Evolutionary conservation across 352 stramenopile species (phyloP), one percentile per base, ranked within the genome.

Genomic region (Globisporangium recalcitrans): DNA sequence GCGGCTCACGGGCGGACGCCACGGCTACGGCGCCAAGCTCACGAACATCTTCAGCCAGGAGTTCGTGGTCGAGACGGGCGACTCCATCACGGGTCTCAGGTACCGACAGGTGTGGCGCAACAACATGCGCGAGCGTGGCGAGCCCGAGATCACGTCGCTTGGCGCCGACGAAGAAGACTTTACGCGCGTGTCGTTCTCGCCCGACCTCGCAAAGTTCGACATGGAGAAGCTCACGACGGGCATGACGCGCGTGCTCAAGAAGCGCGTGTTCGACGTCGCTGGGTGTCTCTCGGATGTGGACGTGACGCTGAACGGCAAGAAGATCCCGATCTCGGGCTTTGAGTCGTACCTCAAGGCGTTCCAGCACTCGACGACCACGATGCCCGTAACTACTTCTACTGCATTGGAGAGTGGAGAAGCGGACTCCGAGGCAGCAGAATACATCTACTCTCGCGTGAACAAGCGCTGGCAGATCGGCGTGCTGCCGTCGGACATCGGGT

Each of bases 1-100:
- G 66, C 98, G 98, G 74, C 96, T 98, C 26, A 99, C 97, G 0
- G 98, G 96, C 27, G 96, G 96, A 16, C 77, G 95, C 34, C 96
- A 98, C 68, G 96, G 95, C 54, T 98, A 98, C 70, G 95, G 95
- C 14, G 95, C 94, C 27, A 98, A 99, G 73, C 80, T 99, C 29
- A 98, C 98, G 22, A 99, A 99, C 74, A 99, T 99, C 70, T 99
- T 99, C 75, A 99, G 92, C 60, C 97, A 74, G 5, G 78, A 99
- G 68, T 99, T 99, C 76, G 82, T 96, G 22, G 95, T 99, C 16
- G 97, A 99, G 75, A 99, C 97, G 46, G 82, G 94, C 4, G 98
- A 99, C 73, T 76, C 86, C 8, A 79, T 80, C 5, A 63, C 74
- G 11, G 93, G 95, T 0, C 64, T 91, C 64, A 69, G 65, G 47